Conservation (phyloP, 73 alveolate species). For the Paraurostyla sp. region DNA sequence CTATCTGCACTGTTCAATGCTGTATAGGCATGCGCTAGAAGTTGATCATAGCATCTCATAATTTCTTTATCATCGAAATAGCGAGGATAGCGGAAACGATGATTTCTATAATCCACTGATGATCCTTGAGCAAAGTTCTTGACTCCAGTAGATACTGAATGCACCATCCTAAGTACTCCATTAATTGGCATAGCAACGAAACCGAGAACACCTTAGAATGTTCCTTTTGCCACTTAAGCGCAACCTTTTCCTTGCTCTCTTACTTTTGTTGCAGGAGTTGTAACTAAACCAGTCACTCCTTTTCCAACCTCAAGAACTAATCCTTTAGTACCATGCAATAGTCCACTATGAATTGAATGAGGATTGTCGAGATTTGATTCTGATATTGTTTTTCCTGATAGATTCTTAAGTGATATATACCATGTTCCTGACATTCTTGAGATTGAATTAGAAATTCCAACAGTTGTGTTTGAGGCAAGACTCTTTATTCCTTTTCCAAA, state of each 20-base stretch:
- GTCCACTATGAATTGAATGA: background rate
- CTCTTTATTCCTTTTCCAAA: slow-evolving; percentile 9
- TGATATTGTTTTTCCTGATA: slow-evolving; percentile 21
- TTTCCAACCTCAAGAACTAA: slow-evolving; percentile 5
- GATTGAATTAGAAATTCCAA: slow-evolving; percentile 16
- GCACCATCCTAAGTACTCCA: slow-evolving; percentile 71
- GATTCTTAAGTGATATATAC: slow-evolving; percentile 3
- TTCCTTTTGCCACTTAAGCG: slow-evolving; percentile 49
- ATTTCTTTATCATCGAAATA: slow-evolving; percentile 27
- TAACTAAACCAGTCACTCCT: slow-evolving; percentile 81
- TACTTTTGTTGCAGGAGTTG: slow-evolving; percentile 70
- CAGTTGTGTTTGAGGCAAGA: background rate
- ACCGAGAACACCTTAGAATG: slow-evolving; percentile 74
- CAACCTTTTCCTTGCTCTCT: slow-evolving; percentile 70
- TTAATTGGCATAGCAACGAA: slow-evolving; percentile 76
- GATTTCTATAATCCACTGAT: background rate
- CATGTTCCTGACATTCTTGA: slow-evolving; percentile 48
- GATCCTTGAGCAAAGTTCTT: slow-evolving; percentile 19
- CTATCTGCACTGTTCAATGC: background rate
- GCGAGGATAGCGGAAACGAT: slow-evolving; percentile 14
- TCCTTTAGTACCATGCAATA: slow-evolving; percentile 19
- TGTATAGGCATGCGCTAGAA: slow-evolving; percentile 50
- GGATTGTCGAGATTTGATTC: slow-evolving; percentile 49
- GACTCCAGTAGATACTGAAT: slow-evolving; percentile 74
- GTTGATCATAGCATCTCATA: background rate